These are phyloP conservation scores for Agaricales sp. DNA, from an alignment of 1,284 basidiomycete species.

Conservation along the genomic window DNA sequence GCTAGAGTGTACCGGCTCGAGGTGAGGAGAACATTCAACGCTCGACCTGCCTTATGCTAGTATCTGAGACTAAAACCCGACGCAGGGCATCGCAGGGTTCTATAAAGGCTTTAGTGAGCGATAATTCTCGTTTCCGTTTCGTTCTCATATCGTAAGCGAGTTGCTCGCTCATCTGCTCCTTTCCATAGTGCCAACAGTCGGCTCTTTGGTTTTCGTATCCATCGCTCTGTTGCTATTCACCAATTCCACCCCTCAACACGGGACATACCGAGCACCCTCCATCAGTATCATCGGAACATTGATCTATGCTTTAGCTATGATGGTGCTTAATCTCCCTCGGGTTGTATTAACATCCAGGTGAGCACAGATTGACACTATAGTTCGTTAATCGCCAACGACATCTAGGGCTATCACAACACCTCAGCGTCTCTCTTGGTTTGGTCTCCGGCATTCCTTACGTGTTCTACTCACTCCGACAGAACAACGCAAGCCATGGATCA, in stretches of 20 bases:
- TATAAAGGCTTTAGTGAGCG: conserved; percentile 82
- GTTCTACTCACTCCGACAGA: conserved; percentile 78
- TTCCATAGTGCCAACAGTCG: conserved; percentile 58
- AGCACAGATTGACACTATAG: neutral
- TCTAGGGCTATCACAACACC: conserved; percentile 79
- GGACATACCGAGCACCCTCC: conserved; percentile 62
- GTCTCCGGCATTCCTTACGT: conserved; percentile 52
- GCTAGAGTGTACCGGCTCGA: conserved; percentile 68
- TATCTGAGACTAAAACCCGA: conserved; percentile 2
- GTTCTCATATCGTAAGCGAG: no score
- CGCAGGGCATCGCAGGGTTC: conserved; percentile 64
- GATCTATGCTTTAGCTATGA: conserved; percentile 51
- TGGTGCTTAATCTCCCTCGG: conserved; percentile 73
- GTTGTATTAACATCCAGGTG: conserved; percentile 75
- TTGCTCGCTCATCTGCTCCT: conserved; percentile 9
- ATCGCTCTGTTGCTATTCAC: conserved; percentile 46
- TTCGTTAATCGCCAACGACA: conserved; percentile 4
- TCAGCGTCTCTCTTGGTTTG: conserved; percentile 64
- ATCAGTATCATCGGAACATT: conserved; percentile 56
- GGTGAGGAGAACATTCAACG: no score
- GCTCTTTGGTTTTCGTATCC: conserved; percentile 52
- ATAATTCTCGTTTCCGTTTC: conserved; percentile 10
- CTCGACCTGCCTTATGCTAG: neutral
- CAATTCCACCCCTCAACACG: conserved; percentile 46
- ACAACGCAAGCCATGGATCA: conserved; percentile 65